phyloP scores from a whole-genome alignment of 2,329 filamentous ascomycete genomes.

The Botrytis medusae region DNA sequence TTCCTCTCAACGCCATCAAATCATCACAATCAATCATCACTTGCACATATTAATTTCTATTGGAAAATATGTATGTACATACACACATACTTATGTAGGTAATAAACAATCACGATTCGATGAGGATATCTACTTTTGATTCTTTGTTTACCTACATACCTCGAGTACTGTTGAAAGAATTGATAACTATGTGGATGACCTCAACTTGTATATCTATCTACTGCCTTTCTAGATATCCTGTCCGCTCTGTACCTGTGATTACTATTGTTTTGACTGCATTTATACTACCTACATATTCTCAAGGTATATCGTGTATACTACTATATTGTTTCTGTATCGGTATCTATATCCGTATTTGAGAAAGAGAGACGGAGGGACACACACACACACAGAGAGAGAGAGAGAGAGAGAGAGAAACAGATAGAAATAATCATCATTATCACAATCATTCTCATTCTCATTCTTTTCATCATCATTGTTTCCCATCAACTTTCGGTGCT shows the following conservation, averaged over 20 bases:
- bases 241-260: neutral
- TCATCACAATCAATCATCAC: too few relatives aligned
- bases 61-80: too few relatives aligned
- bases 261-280: neutral
- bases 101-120: neutral
- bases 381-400: neutral
- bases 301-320: too few relatives aligned
- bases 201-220: neutral
- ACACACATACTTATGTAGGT: neutral
- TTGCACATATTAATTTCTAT: too few relatives aligned
- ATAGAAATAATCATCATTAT: too few relatives aligned
- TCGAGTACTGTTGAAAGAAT: neutral
- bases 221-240: too few relatives aligned
- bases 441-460: neutral
- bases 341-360: neutral
- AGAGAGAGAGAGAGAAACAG: neutral
- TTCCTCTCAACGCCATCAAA: neutral
- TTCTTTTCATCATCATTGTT: neutral
- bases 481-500: neutral
- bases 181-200: neutral
- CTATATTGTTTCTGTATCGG: too few relatives aligned
- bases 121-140: neutral
- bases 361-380: too few relatives aligned
- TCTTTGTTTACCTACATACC: neutral
- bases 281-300: neutral